phyloP scores from a whole-genome alignment of 257 asterid species.

The Nyctanthes arbortristis region DNA sequence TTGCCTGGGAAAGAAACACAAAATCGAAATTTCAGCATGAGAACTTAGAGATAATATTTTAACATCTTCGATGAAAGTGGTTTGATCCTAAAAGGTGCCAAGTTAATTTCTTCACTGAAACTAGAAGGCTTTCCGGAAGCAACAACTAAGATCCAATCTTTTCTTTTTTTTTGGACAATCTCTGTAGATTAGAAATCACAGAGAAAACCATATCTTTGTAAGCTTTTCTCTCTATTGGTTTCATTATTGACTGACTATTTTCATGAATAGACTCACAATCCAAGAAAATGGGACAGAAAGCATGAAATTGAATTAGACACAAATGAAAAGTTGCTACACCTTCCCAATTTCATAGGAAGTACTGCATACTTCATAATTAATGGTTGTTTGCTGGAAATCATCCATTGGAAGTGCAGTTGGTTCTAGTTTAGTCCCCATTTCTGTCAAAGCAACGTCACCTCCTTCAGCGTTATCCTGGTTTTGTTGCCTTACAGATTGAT shows the following conservation, averaged over 20 bases:
- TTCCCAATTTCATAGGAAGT: constrained; percentile 48
- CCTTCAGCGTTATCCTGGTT: constrained; percentile 35
- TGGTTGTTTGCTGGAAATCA: constrained; percentile 24
- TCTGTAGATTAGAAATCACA: background rate
- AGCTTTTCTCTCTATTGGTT: background rate
- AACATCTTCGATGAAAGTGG: background rate
- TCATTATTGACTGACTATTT: background rate
- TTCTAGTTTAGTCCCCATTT: constrained; percentile 34
- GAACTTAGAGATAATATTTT: background rate
- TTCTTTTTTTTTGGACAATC: no score
- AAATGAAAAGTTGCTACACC: constrained; percentile 39
- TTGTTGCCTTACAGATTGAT: constrained; percentile 39
- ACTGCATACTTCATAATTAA: constrained; percentile 36
- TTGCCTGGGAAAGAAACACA: constrained; percentile 39
- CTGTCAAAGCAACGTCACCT: constrained; percentile 35
- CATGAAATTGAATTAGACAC: background rate
- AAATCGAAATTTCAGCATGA: constrained; percentile 29
- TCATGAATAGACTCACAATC: background rate
- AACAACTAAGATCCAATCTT: background rate
- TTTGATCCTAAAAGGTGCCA: background rate
- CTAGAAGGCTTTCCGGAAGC: background rate
- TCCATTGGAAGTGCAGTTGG: constrained; percentile 32
- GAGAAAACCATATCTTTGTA: background rate
- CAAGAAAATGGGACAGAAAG: background rate
- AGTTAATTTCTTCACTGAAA: background rate